Conservation (phyloP, 1,139 yeast genomes). For the Candida sp. region DNA sequence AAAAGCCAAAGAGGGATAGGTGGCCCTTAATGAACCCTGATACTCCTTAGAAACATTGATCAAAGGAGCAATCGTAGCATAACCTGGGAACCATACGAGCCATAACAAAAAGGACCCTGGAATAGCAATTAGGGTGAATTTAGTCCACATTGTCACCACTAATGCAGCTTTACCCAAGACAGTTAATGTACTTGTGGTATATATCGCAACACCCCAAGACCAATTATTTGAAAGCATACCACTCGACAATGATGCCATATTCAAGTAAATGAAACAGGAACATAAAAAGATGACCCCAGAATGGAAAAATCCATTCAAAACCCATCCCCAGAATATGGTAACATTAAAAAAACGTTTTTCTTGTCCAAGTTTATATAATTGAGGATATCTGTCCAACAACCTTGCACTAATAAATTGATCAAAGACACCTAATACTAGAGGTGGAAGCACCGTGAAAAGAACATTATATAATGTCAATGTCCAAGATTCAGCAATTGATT, state of each 20-base stretch:
- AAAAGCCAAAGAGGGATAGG: conserved; percentile 76
- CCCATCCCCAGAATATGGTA: conserved; percentile 96
- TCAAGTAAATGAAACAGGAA: conserved; percentile 62
- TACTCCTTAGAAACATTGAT: conserved; percentile 83
- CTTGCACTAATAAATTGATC: conserved; percentile 96
- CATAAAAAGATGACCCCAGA: conserved; percentile 83
- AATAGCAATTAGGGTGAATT: conserved; percentile 85
- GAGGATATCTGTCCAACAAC: conserved; percentile 87
- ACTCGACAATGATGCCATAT: conserved; percentile 60
- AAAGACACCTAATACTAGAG: conserved; percentile 93
- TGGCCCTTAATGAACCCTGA: conserved; percentile 70
- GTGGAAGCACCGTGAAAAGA: conserved; percentile 93
- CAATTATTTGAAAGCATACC: conserved; percentile 88
- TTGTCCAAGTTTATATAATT: conserved; percentile 88
- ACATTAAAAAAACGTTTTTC: conserved; percentile 86
- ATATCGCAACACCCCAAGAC: conserved; percentile 93
- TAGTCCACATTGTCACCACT: conserved; percentile 92
- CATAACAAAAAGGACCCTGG: conserved; percentile 91
- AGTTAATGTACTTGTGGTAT: conserved; percentile 83
- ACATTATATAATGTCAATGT: conserved; percentile 94
- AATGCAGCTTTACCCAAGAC: conserved; percentile 95
- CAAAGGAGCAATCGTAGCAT: conserved; percentile 81
- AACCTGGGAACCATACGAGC: conserved; percentile 84
- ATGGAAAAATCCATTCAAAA: conserved; percentile 91
- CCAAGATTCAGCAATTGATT: conserved; percentile 97